Conservation (phyloP, 768 basidiomycete species). For the Mycena kentingensis region DNA sequence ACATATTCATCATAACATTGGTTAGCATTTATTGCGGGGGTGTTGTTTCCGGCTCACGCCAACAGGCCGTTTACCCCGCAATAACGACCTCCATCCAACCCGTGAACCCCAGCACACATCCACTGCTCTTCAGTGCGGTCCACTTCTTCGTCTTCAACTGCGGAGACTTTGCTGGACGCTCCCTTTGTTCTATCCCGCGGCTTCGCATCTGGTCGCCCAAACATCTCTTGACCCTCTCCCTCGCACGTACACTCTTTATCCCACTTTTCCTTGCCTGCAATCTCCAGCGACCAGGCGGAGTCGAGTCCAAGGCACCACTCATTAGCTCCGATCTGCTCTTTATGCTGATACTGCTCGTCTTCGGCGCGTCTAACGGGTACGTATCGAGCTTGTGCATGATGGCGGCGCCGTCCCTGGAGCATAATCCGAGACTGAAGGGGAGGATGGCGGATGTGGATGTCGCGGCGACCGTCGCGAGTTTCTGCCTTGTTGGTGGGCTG, state of each 20-base stretch:
- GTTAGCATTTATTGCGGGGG: constrained; percentile 47
- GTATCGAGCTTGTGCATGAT: constrained; percentile 80
- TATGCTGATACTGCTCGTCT: constrained; percentile 69
- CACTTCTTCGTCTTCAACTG: constrained; percentile 78
- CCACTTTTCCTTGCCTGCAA: constrained; percentile 91
- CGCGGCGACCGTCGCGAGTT: constrained; percentile 79
- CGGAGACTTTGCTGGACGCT: constrained; percentile 73
- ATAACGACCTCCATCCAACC: constrained; percentile 79
- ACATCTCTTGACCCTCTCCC: constrained; percentile 61
- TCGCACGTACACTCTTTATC: constrained; percentile 78
- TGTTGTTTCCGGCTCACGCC: too few relatives aligned
- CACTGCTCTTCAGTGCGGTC: constrained; percentile 77
- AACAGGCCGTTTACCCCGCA: constrained; percentile 85
- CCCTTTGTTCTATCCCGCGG: constrained; percentile 62
- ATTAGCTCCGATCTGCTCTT: constrained; percentile 79
- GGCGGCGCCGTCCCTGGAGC: constrained; percentile 75
- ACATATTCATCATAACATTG: constrained; percentile 78
- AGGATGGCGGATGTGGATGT: constrained; percentile 79
- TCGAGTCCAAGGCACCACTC: constrained; percentile 41
- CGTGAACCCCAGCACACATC: constrained; percentile 65
- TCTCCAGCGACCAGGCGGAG: constrained; percentile 51
- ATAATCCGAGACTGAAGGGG: constrained; percentile 73
- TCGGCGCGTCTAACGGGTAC: constrained; percentile 84
- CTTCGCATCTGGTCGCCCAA: constrained; percentile 71
- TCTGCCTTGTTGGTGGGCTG: constrained; percentile 77